These are phyloP conservation scores for Eimeria sp. DNA, from an alignment of 169 alveolate genomes.

Conservation along the genomic window DNA sequence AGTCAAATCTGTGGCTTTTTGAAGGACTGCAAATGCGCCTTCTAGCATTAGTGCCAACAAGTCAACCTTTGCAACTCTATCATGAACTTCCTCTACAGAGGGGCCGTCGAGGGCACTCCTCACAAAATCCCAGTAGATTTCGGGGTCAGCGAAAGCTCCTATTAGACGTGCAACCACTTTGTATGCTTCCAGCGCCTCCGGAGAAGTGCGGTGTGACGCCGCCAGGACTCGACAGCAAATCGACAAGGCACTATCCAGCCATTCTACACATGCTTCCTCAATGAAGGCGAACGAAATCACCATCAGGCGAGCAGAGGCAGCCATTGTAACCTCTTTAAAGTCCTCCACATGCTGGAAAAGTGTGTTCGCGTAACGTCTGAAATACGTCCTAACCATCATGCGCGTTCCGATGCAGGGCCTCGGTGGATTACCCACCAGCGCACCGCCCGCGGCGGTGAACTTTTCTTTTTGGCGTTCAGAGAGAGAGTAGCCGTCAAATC, in stretches of 20 bases:
- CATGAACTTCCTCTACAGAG: not conserved
- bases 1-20: not conserved
- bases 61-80: conserved; percentile 29
- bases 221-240: conserved; percentile 34
- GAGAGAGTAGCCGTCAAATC: conserved; percentile 36
- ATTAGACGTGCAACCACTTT: conserved; percentile 10
- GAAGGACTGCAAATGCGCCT: conserved; percentile 35
- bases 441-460: conserved; percentile 1
- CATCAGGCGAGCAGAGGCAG: conserved; percentile 72
- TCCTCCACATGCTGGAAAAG: conserved; percentile 82
- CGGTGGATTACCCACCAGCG: conserved; percentile 55
- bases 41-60: conserved; percentile 43
- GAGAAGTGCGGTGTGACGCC: not conserved
- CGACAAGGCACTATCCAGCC: conserved; percentile 41
- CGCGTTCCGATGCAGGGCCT: conserved; percentile 95
- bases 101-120: not conserved
- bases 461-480: not conserved
- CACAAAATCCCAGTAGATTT: conserved; percentile 53
- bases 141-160: conserved; percentile 48
- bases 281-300: conserved; percentile 66
- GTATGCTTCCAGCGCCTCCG: conserved; percentile 29
- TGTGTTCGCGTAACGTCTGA: conserved; percentile 89
- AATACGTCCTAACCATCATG: conserved; percentile 89
- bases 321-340: conserved; percentile 74
- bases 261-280: conserved; percentile 71